A percentile compares a stretch with the other conserved stretches of the same genome.
phyloP scores from a whole-genome alignment of 2,329 filamentous ascomycete genomes.

The Calonectria hongkongensis region DNA sequence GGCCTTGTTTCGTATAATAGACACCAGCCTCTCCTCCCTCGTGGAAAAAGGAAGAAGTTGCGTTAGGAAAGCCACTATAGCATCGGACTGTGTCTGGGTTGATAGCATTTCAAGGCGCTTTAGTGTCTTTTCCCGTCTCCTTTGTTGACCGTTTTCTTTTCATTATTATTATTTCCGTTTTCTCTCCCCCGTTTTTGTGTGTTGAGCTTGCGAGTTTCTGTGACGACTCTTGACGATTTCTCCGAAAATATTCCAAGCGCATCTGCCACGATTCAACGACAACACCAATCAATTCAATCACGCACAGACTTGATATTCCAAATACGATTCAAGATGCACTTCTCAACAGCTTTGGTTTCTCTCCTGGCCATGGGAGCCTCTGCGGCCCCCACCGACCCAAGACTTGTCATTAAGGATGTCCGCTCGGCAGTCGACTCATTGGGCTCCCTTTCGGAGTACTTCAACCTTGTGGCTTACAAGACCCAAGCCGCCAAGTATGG shows the following conservation, averaged over 20 bases:
- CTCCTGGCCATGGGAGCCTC: constrained; percentile 67
- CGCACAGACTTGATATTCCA: constrained; percentile 13
- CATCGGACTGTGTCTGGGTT: constrained; percentile 39
- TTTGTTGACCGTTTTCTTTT: constrained; percentile 50
- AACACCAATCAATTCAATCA: background rate
- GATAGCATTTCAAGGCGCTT: constrained; percentile 45
- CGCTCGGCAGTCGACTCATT: constrained; percentile 63
- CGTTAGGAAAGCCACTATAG: constrained; percentile 44
- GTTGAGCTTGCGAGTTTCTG: constrained; percentile 35
- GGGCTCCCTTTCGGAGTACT: constrained; percentile 74
- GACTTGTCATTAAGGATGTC: constrained; percentile 60
- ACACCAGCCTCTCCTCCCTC: constrained; percentile 42
- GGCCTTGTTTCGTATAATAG: constrained; percentile 53
- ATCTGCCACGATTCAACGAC: constrained; percentile 24
- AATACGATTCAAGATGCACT: constrained; percentile 67
- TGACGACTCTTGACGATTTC: constrained; percentile 41
- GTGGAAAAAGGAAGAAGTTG: constrained; percentile 41
- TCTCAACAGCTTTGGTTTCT: constrained; percentile 67
- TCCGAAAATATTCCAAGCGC: constrained; percentile 39
- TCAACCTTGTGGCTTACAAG: constrained; percentile 75
- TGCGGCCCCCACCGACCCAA: constrained; percentile 66
- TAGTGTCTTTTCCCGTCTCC: constrained; percentile 45
- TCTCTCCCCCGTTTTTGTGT: constrained; percentile 46
- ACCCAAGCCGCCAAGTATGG: constrained; percentile 68
- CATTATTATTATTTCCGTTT: constrained; percentile 49